Percentiles rank a stretch among this genome's conserved stretches.
These are phyloP conservation scores for Ganoderma meredithae DNA, from an alignment of 1,284 basidiomycete species.

Conservation along the genomic window DNA sequence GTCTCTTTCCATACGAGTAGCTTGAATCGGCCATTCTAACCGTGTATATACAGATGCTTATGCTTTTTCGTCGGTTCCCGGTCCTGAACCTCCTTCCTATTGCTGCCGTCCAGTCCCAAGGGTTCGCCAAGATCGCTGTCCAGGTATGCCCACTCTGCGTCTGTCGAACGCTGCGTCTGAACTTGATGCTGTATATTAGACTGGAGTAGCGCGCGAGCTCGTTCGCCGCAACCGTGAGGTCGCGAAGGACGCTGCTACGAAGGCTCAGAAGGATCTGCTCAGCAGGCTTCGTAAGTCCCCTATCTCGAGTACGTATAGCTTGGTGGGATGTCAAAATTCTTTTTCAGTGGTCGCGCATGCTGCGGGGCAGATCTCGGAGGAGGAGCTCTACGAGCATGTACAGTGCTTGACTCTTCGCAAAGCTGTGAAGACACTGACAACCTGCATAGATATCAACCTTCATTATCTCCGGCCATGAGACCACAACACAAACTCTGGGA, in stretches of 20 bases:
- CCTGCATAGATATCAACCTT: constrained; percentile 24
- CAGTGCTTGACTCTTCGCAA: neutral
- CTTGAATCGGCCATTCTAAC: neutral
- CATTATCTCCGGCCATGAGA: constrained; percentile 39
- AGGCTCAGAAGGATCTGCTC: constrained; percentile 13
- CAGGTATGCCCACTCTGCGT: constrained; percentile 17
- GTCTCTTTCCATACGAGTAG: neutral
- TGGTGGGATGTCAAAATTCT: neutral
- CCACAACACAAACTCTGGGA: constrained; percentile 33
- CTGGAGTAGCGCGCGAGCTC: constrained; percentile 19
- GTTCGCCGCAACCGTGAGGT: constrained; percentile 10
- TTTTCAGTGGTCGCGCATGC: constrained; percentile 12
- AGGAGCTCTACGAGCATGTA: constrained; percentile 25
- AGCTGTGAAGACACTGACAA: neutral
- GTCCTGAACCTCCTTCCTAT: constrained; percentile 38
- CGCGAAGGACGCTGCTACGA: constrained; percentile 3
- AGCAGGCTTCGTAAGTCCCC: constrained; percentile 14
- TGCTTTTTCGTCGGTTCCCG: constrained; percentile 39
- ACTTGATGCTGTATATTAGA: neutral
- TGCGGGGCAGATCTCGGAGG: constrained; percentile 13
- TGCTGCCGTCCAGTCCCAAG: constrained; percentile 36
- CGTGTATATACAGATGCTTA: constrained; percentile 24
- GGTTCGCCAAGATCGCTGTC: constrained; percentile 35
- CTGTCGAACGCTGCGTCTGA: neutral
- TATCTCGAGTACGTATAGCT: neutral